These are phyloP conservation scores for Lachancea waltii DNA, from an alignment of 805 yeast species.

Conservation along the genomic window DNA sequence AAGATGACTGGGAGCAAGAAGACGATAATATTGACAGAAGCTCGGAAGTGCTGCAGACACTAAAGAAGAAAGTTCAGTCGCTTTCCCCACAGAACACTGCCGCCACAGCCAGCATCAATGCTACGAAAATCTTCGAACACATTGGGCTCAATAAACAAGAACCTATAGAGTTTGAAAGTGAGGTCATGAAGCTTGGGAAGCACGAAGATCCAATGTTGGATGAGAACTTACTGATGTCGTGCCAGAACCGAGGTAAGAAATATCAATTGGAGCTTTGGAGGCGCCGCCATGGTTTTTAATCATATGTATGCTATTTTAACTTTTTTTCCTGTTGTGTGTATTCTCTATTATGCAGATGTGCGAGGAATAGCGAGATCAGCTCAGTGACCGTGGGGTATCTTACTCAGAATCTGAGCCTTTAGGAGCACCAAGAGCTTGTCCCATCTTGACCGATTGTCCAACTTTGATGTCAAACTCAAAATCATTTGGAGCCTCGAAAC, in stretches of 20 bases:
- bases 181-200: not conserved
- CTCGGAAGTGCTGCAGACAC: slow-evolving; percentile 1
- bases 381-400: not conserved
- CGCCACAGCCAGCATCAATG: not conserved
- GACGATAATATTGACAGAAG: not conserved
- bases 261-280: slow-evolving; percentile 27
- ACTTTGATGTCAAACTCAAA: slow-evolving; percentile 63
- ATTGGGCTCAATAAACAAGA: slow-evolving; percentile 1
- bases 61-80: not conserved
- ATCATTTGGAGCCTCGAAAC: slow-evolving; percentile 87
- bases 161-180: slow-evolving; percentile 2
- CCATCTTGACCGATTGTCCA: slow-evolving; percentile 81
- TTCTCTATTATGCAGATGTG: not conserved
- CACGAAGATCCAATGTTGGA: not conserved
- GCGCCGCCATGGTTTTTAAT: slow-evolving; percentile 12
- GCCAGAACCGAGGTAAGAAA: slow-evolving; percentile 15
- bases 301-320: not conserved
- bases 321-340: not conserved
- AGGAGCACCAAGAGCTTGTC: slow-evolving; percentile 60
- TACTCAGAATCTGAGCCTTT: slow-evolving; percentile 10
- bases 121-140: not conserved
- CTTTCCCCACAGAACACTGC: not conserved
- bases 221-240: slow-evolving; percentile 7
- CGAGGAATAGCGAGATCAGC: not conserved
- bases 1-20: slow-evolving; percentile 1